Evolutionary conservation across 2,329 filamentous ascomycete genomes (phyloP).

Genomic region (Colletotrichum plurivorum): DNA sequence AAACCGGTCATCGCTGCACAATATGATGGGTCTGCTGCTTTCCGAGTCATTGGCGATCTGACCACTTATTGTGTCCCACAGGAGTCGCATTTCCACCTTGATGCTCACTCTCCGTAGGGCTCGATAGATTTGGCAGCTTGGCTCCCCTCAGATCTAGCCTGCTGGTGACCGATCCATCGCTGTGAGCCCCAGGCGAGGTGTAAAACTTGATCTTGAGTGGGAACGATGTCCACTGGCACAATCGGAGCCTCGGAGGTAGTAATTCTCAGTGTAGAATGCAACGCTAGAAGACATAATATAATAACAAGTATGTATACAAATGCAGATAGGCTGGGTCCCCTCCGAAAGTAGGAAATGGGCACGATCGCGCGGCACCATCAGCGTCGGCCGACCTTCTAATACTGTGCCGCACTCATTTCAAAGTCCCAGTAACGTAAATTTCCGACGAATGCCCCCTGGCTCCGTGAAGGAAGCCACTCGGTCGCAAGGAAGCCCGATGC

Average conservation of each 20-base stretch:
- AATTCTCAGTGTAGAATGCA: not conserved
- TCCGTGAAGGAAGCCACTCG: not conserved
- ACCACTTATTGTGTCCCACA: no score
- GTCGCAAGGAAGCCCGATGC: not conserved
- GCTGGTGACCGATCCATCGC: not conserved
- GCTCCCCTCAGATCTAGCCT: not conserved
- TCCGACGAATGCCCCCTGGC: not conserved
- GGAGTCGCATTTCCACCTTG: no score
- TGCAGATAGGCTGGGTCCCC: no score
- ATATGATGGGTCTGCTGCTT: no score
- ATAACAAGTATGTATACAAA: not conserved
- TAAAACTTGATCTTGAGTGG: not conserved
- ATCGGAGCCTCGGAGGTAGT: not conserved
- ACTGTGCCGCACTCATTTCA: not conserved
- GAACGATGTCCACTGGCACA: not conserved
- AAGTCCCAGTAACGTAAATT: not conserved
- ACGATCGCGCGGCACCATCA: not conserved
- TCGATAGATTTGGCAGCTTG: not conserved
- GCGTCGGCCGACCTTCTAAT: conserved; percentile 1
- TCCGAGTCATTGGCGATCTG: no score
- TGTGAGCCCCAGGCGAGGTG: not conserved
- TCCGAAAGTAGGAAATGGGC: not conserved
- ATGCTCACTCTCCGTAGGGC: not conserved
- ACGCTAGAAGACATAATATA: not conserved
- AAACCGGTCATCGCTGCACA: no score